A percentile compares a stretch with the other conserved stretches of the same genome.
These are phyloP conservation scores for Moniliophthora roreri DNA, from an alignment of 1,284 basidiomycete species.

Conservation along the genomic window DNA sequence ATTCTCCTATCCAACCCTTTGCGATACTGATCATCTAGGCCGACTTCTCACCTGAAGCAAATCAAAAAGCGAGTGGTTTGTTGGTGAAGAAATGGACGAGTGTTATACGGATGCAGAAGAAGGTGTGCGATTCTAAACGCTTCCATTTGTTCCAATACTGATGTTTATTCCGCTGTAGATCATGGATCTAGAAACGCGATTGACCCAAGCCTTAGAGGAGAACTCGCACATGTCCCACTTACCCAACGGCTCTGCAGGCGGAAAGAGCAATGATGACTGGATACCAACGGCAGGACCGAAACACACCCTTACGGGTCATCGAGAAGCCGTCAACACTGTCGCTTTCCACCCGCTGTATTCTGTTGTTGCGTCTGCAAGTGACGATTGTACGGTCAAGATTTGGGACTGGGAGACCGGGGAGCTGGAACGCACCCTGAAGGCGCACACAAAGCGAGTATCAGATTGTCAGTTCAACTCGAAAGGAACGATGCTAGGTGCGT, in stretches of 20 bases:
- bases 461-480: conserved; percentile 75
- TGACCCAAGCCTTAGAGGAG: conserved; percentile 63
- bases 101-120: conserved; percentile 79
- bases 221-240: conserved; percentile 48
- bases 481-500: conserved; percentile 61
- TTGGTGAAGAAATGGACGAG: conserved; percentile 85
- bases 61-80: conserved; percentile 62
- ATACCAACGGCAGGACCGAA: conserved; percentile 64
- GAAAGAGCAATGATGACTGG: conserved; percentile 53
- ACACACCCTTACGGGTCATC: conserved; percentile 66
- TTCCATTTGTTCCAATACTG: neutral
- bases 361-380: conserved; percentile 65
- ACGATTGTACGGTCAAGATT: conserved; percentile 74
- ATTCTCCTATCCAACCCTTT: neutral
- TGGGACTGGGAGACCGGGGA: conserved; percentile 89
- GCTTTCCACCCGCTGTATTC: conserved; percentile 77
- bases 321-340: conserved; percentile 59
- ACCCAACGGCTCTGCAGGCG: conserved; percentile 34
- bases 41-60: conserved; percentile 61
- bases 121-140: conserved; percentile 42
- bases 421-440: conserved; percentile 75
- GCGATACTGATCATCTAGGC: conserved; percentile 22
- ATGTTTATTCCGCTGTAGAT: conserved; percentile 41
- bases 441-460: conserved; percentile 73
- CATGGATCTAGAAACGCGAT: conserved; percentile 71